Evolutionary conservation across 257 asterid species (phyloP), one percentile per base, ranked within the genome.

Genomic region (Misopates orontium): DNA sequence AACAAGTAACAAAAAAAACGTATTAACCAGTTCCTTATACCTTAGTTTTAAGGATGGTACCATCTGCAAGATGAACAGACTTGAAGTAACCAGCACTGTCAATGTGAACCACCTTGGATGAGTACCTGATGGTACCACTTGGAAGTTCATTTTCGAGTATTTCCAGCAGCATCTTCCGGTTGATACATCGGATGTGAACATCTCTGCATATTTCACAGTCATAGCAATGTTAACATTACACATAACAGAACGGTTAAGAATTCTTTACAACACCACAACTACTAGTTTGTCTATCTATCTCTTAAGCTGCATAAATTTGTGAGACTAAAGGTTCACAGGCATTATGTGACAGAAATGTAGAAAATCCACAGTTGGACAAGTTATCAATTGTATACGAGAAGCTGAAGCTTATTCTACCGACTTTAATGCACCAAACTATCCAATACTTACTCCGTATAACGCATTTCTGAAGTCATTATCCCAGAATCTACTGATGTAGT

Each of bases 1-100:
- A n/a, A n/a, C 1, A 36, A 36, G 42, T 36, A 36, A 36, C n/a
- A 36, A 36, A 36, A 36, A 36, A 8, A 36, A 1, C 8, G n/a
- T n/a, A 14, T 8, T 24, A 22, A 28, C 61, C 13, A 9, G 10
- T 53, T 54, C 4, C 60, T 6, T 54, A 10, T 79, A 86, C 96
- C 95, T 84, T 86, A 15, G 95, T 45, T 82, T 75, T 82, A 11
- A 88, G 25, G 62, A 78, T 32, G 20, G 82, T 59, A 45, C 96
- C 97, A 78, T 88, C 95, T 11, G 90, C 79, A 52, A 90, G 90
- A 66, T 82, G 96, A 49, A 90, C 58, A 64, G 80, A 72, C 54
- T 88, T 81, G 60, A 75, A 20, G 7, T 10, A 22, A 10, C 81
- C 92, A 0, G 83, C 81, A 41, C 48, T 77, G 23, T 86, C 77